These are phyloP conservation scores for Pyrus pyrifolia DNA, from an alignment of 306 rosid species.

Conservation along the genomic window DNA sequence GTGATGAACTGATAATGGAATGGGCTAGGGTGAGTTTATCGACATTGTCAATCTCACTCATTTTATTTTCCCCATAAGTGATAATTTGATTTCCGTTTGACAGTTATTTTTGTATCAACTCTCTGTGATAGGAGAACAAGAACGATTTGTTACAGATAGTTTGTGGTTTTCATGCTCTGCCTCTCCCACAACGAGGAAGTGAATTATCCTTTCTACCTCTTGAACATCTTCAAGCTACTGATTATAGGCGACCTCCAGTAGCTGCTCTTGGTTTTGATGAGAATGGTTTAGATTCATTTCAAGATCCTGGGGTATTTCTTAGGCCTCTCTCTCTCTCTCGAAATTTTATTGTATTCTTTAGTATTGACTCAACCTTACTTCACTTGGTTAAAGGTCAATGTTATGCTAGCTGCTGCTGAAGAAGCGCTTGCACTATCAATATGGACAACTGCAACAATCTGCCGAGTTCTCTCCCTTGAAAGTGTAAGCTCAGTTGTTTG, in stretches of 20 bases:
- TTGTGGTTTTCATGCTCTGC: conserved; percentile 68
- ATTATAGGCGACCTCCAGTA: conserved; percentile 58
- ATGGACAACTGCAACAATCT: conserved; percentile 81
- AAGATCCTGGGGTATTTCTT: conserved; percentile 50
- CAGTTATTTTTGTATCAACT: conserved; percentile 17
- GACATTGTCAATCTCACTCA: conserved; percentile 15
- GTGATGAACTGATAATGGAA: conserved; percentile 58
- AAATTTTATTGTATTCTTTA: not conserved
- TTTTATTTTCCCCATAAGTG: conserved; percentile 3
- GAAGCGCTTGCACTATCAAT: conserved; percentile 79
- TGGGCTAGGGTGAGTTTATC: conserved; percentile 83
- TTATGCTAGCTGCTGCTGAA: conserved; percentile 74
- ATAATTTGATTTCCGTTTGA: conserved; percentile 24
- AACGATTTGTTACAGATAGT: conserved; percentile 77
- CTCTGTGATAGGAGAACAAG: conserved; percentile 61
- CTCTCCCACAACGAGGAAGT: conserved; percentile 65
- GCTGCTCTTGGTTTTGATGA: conserved; percentile 53
- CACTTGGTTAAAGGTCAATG: conserved; percentile 39
- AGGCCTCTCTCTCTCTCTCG: not conserved
- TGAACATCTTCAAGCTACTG: conserved; percentile 80
- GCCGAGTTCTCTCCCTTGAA: conserved; percentile 87
- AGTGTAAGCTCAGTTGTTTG: conserved; percentile 43
- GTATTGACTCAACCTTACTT: conserved; percentile 12
- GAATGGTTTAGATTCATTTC: conserved; percentile 30
- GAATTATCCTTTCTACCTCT: conserved; percentile 75